These are phyloP conservation scores for Chrysoporthe deuterocubensis DNA, from an alignment of 2,329 filamentous ascomycete species.

Conservation along the genomic window DNA sequence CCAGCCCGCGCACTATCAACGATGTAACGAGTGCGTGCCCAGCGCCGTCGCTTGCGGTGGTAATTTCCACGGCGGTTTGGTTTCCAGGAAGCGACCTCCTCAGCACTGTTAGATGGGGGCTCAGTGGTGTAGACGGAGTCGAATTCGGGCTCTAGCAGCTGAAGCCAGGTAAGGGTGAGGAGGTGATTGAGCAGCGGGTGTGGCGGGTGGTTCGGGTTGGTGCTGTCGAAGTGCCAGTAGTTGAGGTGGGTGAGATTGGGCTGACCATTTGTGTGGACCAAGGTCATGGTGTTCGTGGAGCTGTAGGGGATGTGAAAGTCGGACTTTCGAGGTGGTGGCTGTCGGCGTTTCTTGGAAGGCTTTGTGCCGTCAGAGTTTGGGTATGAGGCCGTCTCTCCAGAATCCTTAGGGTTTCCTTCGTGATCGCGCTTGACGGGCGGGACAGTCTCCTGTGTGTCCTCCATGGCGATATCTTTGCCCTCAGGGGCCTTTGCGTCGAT, in stretches of 20 bases:
- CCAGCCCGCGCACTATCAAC: conserved; percentile 77
- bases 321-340: conserved; percentile 34
- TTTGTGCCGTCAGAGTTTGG: conserved; percentile 11
- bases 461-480: conserved; percentile 31
- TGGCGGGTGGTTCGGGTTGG: conserved; percentile 63
- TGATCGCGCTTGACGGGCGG: conserved; percentile 20
- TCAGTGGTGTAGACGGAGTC: conserved; percentile 75
- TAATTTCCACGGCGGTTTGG: conserved; percentile 82
- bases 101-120: conserved; percentile 62
- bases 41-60: conserved; percentile 85
- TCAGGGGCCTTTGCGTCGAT: conserved; percentile 7
- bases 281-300: conserved; percentile 74
- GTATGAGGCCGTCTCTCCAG: conserved; percentile 19
- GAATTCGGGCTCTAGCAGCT: conserved; percentile 76
- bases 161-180: conserved; percentile 87
- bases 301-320: conserved; percentile 69
- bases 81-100: conserved; percentile 73
- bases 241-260: conserved; percentile 86
- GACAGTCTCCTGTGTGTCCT: conserved; percentile 24
- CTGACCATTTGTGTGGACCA: conserved; percentile 81
- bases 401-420: conserved; percentile 22
- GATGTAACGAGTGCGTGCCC: conserved; percentile 71
- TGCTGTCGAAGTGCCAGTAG: conserved; percentile 84
- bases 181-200: conserved; percentile 86
- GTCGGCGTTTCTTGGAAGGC: conserved; percentile 34